A percentile compares a stretch with the other conserved stretches of the same genome.
Conservation (phyloP, 169 alveolate genomes). For the Theileria orientalis region DNA sequence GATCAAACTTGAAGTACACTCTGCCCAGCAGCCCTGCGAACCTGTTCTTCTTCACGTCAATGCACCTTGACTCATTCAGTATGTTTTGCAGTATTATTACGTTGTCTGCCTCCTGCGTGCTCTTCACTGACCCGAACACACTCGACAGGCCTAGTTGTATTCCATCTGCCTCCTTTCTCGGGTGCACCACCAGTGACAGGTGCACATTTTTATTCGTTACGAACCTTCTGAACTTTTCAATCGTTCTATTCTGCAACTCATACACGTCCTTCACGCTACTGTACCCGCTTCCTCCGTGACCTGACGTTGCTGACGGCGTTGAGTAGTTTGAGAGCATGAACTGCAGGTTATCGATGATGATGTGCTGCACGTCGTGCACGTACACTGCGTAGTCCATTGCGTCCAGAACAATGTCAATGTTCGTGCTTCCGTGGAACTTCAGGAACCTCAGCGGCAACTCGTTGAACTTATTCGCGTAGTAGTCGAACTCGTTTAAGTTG, state of each 20-base stretch:
- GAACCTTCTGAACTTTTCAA: conserved; percentile 84
- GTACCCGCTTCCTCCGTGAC: conserved; percentile 61
- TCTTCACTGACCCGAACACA: conserved; percentile 94
- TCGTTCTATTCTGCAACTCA: conserved; percentile 89
- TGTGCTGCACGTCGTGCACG: conserved; percentile 89
- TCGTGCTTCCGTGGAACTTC: conserved; percentile 92
- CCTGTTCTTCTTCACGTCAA: conserved; percentile 90
- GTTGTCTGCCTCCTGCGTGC: conserved; percentile 95
- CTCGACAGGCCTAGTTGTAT: conserved; percentile 85
- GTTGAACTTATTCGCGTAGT: conserved; percentile 83
- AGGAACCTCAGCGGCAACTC: conserved; percentile 85
- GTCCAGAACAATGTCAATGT: conserved; percentile 84
- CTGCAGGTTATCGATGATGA: conserved; percentile 90
- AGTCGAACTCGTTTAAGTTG: conserved; percentile 72
- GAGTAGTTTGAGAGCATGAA: conserved; percentile 82
- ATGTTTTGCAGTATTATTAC: conserved; percentile 86
- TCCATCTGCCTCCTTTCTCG: conserved; percentile 92
- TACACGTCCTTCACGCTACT: conserved; percentile 67
- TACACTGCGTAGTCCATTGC: conserved; percentile 93
- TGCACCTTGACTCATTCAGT: conserved; percentile 76
- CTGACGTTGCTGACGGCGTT: conserved; percentile 69
- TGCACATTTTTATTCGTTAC: conserved; percentile 89
- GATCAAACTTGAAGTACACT: conserved; percentile 81
- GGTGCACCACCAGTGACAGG: conserved; percentile 91
- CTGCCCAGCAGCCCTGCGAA: conserved; percentile 91